Evolutionary conservation across 192 early-diverging fungal species (phyloP), one percentile per base, ranked within the genome.

Genomic region (Phlyctochytrium arcticum): DNA sequence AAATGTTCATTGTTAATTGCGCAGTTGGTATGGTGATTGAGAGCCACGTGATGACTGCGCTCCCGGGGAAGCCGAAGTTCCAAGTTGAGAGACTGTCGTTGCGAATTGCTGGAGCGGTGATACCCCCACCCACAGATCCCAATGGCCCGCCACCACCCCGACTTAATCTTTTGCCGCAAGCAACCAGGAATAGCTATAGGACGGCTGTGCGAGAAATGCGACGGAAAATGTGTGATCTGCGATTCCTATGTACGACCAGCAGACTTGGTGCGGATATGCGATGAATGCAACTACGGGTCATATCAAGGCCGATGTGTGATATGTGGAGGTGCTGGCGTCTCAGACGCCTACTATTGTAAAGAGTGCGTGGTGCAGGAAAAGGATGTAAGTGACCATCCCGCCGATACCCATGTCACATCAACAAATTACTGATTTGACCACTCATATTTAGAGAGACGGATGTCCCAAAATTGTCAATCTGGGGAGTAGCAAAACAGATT

Each of bases 401-500:
- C 19, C 12, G 50, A 53, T 15, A 15, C 26, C 24, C 15, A 19
- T 0, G 21, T 53, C 21, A 47, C 3, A 42, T 58, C 8, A 27
- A 17, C 15, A 30, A 53, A 29, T 4, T 8, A 4, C 30, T 30
- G 9, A 53, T 53, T 10, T 36, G 51, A 23, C 36, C 54, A 34
- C n/a, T 67, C 23, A 24, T 15, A 17, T 24, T 23, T 23, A 89
- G 85, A 81, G 95, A 35, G 95, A 98, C 67, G 95, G 95, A 8
- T 98, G 95, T 67, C 95, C 95, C 53, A 96, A 96, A 75, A 95
- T 98, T 78, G 85, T 98, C n/a, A 98, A 98, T 72, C 67, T 98
- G 24, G 95, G 95, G 39, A 88, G 86, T 32, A 88, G 89, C 32
- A 94, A 94, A 67, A 91, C 91, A 37, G 92, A 94, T 78, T 70